phyloP scores from a whole-genome alignment of 805 yeast genomes.

The Barnettozyma vustinii region DNA sequence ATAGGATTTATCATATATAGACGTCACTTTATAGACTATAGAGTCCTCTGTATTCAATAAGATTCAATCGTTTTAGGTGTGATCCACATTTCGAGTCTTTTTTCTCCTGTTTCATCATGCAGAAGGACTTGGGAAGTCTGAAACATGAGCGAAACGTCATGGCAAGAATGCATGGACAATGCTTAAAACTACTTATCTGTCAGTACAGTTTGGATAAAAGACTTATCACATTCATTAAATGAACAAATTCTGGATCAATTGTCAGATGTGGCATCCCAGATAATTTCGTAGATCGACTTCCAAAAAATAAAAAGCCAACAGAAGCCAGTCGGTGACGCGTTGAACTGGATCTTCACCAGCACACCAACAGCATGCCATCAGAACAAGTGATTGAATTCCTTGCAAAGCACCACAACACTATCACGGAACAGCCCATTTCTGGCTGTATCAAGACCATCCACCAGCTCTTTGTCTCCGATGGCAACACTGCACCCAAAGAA shows the following conservation, averaged over 20 bases:
- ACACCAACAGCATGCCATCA: not conserved
- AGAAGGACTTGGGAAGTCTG: not conserved
- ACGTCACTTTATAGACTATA: too few relatives aligned
- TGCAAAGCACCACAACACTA: slow-evolving; percentile 6
- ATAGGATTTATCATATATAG: too few relatives aligned
- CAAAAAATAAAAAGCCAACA: not conserved
- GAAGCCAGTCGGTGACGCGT: not conserved
- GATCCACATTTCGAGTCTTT: not conserved
- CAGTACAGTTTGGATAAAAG: not conserved
- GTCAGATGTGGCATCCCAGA: not conserved
- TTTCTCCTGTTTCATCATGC: not conserved
- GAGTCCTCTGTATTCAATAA: not conserved
- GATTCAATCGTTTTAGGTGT: too few relatives aligned
- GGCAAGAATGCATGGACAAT: too few relatives aligned
- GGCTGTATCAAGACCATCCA: slow-evolving; percentile 13
- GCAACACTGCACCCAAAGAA: not conserved
- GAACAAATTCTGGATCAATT: not conserved
- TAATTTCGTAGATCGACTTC: not conserved
- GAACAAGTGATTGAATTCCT: slow-evolving; percentile 9
- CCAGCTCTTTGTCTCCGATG: slow-evolving; percentile 11
- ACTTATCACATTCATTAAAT: not conserved
- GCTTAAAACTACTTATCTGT: not conserved
- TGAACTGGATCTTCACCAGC: too few relatives aligned
- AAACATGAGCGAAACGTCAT: not conserved
- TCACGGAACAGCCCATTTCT: slow-evolving; percentile 12